phyloP scores from a whole-genome alignment of 2,329 filamentous ascomycete species.

The Penicillium sp. region DNA sequence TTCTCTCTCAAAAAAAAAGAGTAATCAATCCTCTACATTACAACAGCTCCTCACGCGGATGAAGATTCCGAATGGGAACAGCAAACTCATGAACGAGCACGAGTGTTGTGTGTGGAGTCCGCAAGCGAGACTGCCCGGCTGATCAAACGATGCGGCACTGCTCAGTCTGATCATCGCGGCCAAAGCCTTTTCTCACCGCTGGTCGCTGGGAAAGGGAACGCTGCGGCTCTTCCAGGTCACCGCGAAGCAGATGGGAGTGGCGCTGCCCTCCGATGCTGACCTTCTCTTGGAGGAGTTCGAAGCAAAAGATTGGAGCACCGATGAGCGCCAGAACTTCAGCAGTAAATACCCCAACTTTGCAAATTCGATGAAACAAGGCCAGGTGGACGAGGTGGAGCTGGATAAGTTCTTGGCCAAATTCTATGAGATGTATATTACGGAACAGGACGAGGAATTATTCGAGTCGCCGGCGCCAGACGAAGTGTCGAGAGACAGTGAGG shows the following conservation, averaged over 20 bases:
- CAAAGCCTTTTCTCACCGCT: constrained; percentile 29
- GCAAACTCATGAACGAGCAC: no score
- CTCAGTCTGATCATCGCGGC: constrained; percentile 28
- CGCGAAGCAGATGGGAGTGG: constrained; percentile 20
- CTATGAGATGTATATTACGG: constrained; percentile 5
- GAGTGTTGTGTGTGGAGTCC: no score
- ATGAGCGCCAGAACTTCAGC: constrained; percentile 18
- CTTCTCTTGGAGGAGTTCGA: constrained; percentile 29
- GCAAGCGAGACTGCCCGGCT: no score
- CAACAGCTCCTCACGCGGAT: no score
- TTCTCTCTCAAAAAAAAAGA: no score
- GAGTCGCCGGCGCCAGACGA: background rate
- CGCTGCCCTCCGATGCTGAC: constrained; percentile 27
- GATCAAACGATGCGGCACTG: no score
- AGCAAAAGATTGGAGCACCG: constrained; percentile 16
- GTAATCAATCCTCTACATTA: no score
- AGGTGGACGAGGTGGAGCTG: constrained; percentile 11
- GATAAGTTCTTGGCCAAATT: constrained; percentile 12
- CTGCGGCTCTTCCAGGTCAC: constrained; percentile 28
- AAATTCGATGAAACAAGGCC: constrained; percentile 9
- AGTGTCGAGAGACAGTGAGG: background rate
- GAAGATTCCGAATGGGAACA: no score
- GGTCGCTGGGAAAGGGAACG: constrained; percentile 23
- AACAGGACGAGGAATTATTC: background rate
- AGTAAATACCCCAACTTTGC: constrained; percentile 26